Evolutionary conservation across 1,139 yeast species (phyloP), one percentile per base, ranked within the genome.

Genomic region (Geotrichum candidum): DNA sequence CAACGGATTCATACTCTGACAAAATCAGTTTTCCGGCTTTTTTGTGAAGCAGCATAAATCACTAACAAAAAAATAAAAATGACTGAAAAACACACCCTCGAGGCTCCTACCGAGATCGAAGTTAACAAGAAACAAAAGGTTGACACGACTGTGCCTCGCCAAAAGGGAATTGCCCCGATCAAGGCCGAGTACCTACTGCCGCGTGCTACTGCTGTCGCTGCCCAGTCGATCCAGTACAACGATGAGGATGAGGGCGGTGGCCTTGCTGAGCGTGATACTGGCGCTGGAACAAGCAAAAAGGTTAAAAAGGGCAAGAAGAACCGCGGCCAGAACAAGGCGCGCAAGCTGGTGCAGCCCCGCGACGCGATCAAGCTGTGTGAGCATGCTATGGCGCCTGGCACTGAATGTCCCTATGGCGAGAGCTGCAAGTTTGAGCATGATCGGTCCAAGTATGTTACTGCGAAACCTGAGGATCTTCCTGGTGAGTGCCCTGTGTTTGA

Each of bases 271-370:
- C 72, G 78, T 68, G 80, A 77, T 58, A 82, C 76, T 57, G 73
- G 70, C 9, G 83, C 82, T 10, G 84, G 79, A 64, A 51, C 52
- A n/a, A 81, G 77, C 51, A 81, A 81, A 33, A 80, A 78, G 62
- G 73, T 80, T 63, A 73, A 67, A 50, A 69, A 71, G 46, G 74
- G 77, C 51, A 78, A 78, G 67, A 73, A 73, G 48, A 74, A 76
- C 63, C 79, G 92, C 59, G 99, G 99, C 0, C 98, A 94, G 76
- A 94, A 94, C 75, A 92, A 94, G 74, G 84, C 85, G 67, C 81
- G 99, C 69, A 94, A 89, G 67, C 80, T 91, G 68, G 82, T 81
- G 63, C 97, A 90, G 73, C 79, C 76, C 31, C 84, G 82, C 64
- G 96, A 88, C 65, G 80, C 79, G 6, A 75, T 88, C 58, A 82